Base-by-base conservation (phyloP, 2,329 filamentous ascomycete species). In the Juglanconis sp. region DNA sequence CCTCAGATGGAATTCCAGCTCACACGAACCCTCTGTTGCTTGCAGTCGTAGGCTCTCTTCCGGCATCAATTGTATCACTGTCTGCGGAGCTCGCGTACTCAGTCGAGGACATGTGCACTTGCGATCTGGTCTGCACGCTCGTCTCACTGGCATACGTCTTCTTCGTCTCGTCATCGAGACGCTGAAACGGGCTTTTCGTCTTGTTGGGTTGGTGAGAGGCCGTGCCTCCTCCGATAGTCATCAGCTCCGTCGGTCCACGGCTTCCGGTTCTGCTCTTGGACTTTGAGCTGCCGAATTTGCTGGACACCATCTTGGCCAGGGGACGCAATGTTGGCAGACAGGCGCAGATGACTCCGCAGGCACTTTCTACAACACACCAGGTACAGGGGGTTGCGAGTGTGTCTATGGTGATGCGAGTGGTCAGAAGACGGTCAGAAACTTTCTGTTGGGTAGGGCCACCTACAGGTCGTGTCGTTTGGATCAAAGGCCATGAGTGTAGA, bases 251-350 rank as follows among this genome's bases (percentile, higher is more conserved):
- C 24, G 57, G 35, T 3, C 60, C 52, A 53, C 24, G 44, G 31
- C 47, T 44, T 5, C 17, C 7, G 31, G 56, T 56, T 35, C 17
- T 34, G 48, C 11, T 42, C n/a, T 15, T 48, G 2, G 56, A 52
- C 42, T 53, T 60, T 30, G 42, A 48, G 62, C 59, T 64, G 54
- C 59, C 63, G 44, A 64, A 62, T 35, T 56, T 48, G 47, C 47
- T 58, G 13, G 63, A 60, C 9, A 65, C 36, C 42, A 60, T 58
- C 34, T 59, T 40, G 42, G 63, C 46, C 11, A 65, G 35, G 36
- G 74, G 74, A n/a, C 77, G 75, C 32, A 78, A 70, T 0, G 76
- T 77, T 5, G 77, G 77, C 0, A 77, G 73, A 59, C 76, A 78
- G 2, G 73, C 76, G 24, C 73, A 73, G 60, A 79, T 76, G 35